phyloP scores from a whole-genome alignment of 2,329 filamentous ascomycete genomes.

The Ophiostoma ulmi region DNA sequence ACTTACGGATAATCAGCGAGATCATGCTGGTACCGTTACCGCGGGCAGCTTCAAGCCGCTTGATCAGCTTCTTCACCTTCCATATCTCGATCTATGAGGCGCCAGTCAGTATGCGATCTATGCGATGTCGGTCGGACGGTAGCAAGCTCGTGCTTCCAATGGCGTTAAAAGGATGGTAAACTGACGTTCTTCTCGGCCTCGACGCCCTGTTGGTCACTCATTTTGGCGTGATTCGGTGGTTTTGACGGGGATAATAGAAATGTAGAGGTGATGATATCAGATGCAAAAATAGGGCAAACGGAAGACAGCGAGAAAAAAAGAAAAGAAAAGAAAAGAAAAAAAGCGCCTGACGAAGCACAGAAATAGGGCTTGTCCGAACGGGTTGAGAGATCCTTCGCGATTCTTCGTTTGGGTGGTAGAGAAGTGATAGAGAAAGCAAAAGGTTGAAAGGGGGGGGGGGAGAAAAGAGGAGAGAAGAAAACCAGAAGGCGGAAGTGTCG shows the following conservation, averaged over 20 bases:
- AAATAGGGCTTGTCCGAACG: constrained; percentile 15
- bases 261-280: neutral
- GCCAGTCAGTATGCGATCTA: constrained; percentile 20
- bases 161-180: constrained; percentile 25
- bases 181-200: constrained; percentile 95
- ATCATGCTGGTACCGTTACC: constrained; percentile 99
- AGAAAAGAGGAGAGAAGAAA: neutral
- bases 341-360: constrained; percentile 17
- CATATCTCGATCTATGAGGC: constrained; percentile 63
- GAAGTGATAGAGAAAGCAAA: neutral
- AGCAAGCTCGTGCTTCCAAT: constrained; percentile 7
- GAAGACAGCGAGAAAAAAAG: neutral
- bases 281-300: neutral
- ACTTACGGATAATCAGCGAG: constrained; percentile 87
- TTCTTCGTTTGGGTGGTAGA: neutral
- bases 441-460: neutral
- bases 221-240: constrained; percentile 43
- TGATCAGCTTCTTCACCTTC: constrained; percentile 99
- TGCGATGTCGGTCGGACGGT: constrained; percentile 9
- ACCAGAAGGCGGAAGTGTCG: neutral
- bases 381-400: constrained; percentile 3
- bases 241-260: constrained; percentile 5
- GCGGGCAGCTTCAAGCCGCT: constrained; percentile 91
- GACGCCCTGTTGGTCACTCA: constrained; percentile 80
- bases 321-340: neutral